A percentile compares a stretch with the other conserved stretches of the same genome.
These are phyloP conservation scores for Neurospora tetrasperma DNA, from an alignment of 495 filamentous ascomycete species.

Conservation along the genomic window DNA sequence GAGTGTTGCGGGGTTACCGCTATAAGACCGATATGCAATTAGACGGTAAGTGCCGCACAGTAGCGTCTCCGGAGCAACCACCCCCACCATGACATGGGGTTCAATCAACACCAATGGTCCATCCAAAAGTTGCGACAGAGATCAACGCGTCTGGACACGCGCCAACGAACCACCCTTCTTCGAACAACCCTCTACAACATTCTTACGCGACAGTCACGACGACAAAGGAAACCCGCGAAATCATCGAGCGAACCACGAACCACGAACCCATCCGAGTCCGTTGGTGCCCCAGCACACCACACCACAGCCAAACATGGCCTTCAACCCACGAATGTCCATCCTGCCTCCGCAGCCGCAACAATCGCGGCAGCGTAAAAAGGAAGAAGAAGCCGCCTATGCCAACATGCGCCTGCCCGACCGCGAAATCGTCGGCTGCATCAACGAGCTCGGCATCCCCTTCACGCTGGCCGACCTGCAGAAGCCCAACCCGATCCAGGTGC, in stretches of 20 bases:
- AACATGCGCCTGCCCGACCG: conserved; percentile 79
- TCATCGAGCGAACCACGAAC: not conserved
- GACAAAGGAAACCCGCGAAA: not conserved
- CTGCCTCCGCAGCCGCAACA: conserved; percentile 48
- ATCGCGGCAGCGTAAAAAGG: conserved; percentile 53
- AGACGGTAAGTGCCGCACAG: not conserved
- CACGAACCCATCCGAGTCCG: not conserved
- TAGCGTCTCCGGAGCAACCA: not conserved
- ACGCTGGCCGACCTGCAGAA: conserved; percentile 82
- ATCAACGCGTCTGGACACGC: not conserved
- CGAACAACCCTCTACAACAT: not conserved
- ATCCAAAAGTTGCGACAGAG: not conserved
- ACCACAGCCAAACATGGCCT: conserved; percentile 42
- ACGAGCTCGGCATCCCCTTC: conserved; percentile 86
- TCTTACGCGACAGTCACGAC: not conserved
- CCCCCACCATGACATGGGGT: not conserved
- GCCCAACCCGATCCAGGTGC: conserved; percentile 84
- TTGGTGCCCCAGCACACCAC: not conserved
- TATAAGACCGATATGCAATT: not conserved
- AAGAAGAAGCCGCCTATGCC: conserved; percentile 67
- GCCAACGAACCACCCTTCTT: not conserved
- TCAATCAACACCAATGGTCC: not conserved
- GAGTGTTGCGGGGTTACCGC: not conserved
- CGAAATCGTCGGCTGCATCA: conserved; percentile 94
- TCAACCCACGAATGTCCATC: conserved; percentile 72